Percentiles rank a stretch among this genome's conserved stretches.
phyloP scores from a whole-genome alignment of 1,139 yeast species.

The Pichia sp. region DNA sequence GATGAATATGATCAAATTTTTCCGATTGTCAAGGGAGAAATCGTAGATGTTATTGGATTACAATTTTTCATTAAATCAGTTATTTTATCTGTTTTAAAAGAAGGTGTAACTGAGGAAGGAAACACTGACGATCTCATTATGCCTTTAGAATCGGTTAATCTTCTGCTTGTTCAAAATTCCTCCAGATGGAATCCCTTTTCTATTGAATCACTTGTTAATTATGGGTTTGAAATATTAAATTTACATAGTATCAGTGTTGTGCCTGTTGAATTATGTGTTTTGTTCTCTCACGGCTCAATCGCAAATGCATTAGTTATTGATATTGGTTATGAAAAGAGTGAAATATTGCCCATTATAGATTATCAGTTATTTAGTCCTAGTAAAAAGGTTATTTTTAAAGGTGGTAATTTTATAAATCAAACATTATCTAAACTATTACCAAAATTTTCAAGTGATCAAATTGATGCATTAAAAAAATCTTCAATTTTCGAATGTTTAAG shows the following conservation, averaged over 20 bases:
- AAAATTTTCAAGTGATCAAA: constrained; percentile 47
- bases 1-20: constrained; percentile 38
- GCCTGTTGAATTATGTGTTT: constrained; percentile 64
- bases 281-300: constrained; percentile 58
- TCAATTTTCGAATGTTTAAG: constrained; percentile 73
- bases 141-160: constrained; percentile 42
- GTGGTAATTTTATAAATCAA: constrained; percentile 60
- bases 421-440: constrained; percentile 52
- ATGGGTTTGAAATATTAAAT: constrained; percentile 66
- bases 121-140: not conserved
- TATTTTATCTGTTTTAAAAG: constrained; percentile 49
- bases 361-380: constrained; percentile 38
- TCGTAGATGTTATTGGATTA: constrained; percentile 65
- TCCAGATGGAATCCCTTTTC: constrained; percentile 63
- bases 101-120: constrained; percentile 42
- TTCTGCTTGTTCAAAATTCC: constrained; percentile 56
- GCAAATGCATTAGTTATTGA: constrained; percentile 65
- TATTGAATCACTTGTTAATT: constrained; percentile 65
- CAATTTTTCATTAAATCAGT: constrained; percentile 59
- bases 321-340: constrained; percentile 70
- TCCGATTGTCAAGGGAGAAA: constrained; percentile 61
- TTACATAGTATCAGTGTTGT: constrained; percentile 68
- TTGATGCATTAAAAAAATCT: constrained; percentile 71
- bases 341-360: constrained; percentile 72
- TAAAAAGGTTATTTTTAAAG: constrained; percentile 51